Evolutionary conservation across 192 early-diverging fungal genomes (phyloP), one percentile per base, ranked within the genome.

Genomic region (Kappamyces sp.): DNA sequence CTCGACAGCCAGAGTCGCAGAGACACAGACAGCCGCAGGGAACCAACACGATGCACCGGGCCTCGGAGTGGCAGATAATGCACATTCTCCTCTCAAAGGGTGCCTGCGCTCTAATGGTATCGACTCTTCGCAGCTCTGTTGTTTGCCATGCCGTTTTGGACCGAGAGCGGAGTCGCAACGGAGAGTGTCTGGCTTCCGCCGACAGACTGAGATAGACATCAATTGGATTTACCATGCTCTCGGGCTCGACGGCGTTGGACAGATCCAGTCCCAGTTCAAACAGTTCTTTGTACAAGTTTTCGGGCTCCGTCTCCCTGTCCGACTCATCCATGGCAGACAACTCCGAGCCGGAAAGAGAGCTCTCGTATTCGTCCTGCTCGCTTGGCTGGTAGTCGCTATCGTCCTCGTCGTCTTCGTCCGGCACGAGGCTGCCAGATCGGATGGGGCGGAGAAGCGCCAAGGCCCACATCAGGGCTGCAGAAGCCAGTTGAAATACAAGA

Each of bases 11-110:
- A 49, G 48, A 49, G 12, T 49, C 48, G 35, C 48, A 49, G 7
- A 49, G 12, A 49, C 48, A 49, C 5, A 49, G 12, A 49, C 48
- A 49, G 35, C 48, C 48, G 35, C 48, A 49, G 35, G 48, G 48
- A 9, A 30, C 6, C 30, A 49, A 34, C 12, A 49, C 48, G 9
- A 49, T 49, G 12, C 48, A 49, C 12, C 48, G 48, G 31, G 30
- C 48, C 48, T 49, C 48, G 31, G 35, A 33, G 12, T 33, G 35
- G 35, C 48, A 49, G 9, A 49, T 34, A 9, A 49, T 34, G 35
- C 48, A 49, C 5, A 34, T 49, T 9, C 35, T 49, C 9, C 6
- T 34, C 35, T 49, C 35, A 9, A 33, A 30, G 30, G 48, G 48
- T 6, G 48, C 31, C 48, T 34, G 5, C 12, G 30, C 48, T 11